Evolutionary conservation across 2,329 filamentous ascomycete species (phyloP).

Genomic region (Arthroderma uncinatum): DNA sequence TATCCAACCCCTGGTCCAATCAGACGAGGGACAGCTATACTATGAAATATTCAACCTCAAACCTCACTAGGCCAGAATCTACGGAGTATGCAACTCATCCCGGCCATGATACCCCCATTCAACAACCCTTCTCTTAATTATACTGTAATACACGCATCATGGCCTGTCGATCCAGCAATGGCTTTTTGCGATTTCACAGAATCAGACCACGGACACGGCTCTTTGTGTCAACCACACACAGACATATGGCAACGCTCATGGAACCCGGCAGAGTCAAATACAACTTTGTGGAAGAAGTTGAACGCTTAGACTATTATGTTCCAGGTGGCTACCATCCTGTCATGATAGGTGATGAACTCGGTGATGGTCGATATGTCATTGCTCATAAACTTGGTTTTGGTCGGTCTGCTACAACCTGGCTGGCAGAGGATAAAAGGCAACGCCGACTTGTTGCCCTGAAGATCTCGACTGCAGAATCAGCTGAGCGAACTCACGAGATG

Average conservation of each 20-base stretch:
- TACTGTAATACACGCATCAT: background rate
- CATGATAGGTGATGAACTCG: slow-evolving; percentile 11
- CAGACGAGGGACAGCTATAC: too few relatives aligned
- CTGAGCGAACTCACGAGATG: slow-evolving; percentile 6
- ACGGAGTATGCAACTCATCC: too few relatives aligned
- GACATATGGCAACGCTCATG: background rate
- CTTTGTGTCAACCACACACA: background rate
- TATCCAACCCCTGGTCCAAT: too few relatives aligned
- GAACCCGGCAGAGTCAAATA: slow-evolving; percentile 8
- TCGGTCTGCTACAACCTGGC: slow-evolving; percentile 14
- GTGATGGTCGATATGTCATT: slow-evolving; percentile 13
- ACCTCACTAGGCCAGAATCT: too few relatives aligned
- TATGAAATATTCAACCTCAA: too few relatives aligned
- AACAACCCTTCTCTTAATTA: too few relatives aligned
- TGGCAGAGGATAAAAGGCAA: background rate
- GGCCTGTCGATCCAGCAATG: background rate
- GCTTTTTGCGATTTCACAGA: background rate
- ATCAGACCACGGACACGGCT: background rate
- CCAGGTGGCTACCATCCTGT: slow-evolving; percentile 12
- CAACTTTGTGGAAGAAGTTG: slow-evolving; percentile 5
- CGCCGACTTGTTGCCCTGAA: slow-evolving; percentile 7
- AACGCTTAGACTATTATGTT: slow-evolving; percentile 11
- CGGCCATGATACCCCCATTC: too few relatives aligned
- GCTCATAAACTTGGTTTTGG: slow-evolving; percentile 16
- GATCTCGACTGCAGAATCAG: slow-evolving; percentile 7